These are phyloP conservation scores for Globisporangium perplexum DNA, from an alignment of 352 stramenopile species.

Conservation along the genomic window DNA sequence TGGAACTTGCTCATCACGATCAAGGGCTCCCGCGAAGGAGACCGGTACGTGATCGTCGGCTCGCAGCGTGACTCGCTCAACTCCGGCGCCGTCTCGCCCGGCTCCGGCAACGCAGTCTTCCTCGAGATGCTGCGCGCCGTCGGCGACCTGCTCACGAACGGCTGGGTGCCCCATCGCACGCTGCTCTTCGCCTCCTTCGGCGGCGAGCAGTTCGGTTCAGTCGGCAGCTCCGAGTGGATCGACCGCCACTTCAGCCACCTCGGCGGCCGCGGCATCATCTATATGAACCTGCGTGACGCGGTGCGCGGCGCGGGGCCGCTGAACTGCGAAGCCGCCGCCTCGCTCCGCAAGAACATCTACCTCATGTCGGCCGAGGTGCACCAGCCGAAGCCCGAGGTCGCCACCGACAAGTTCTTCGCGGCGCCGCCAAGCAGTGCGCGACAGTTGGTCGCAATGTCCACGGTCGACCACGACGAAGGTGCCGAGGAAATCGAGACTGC, in stretches of 20 bases:
- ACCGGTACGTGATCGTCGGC: constrained; percentile 76
- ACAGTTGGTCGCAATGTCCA: background rate
- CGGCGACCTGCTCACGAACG: constrained; percentile 51
- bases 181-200: constrained; percentile 73
- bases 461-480: background rate
- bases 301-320: constrained; percentile 60
- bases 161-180: constrained; percentile 75
- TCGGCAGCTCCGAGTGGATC: constrained; percentile 82
- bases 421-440: background rate
- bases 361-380: constrained; percentile 61
- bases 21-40: constrained; percentile 56
- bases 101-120: constrained; percentile 76
- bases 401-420: constrained; percentile 44
- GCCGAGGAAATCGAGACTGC: background rate
- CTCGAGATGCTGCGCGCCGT: constrained; percentile 61
- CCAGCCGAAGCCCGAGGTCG: constrained; percentile 51
- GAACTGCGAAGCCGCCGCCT: constrained; percentile 61
- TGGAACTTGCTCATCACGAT: constrained; percentile 79
- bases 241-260: constrained; percentile 68
- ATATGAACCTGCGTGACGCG: constrained; percentile 68
- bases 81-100: constrained; percentile 50
- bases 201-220: constrained; percentile 71
- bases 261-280: constrained; percentile 57
- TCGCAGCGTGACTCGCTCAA: constrained; percentile 64
- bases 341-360: constrained; percentile 72